Evolutionary conservation across 345 rosid species (phyloP).

Genomic region (Rhizophora apiculata): DNA sequence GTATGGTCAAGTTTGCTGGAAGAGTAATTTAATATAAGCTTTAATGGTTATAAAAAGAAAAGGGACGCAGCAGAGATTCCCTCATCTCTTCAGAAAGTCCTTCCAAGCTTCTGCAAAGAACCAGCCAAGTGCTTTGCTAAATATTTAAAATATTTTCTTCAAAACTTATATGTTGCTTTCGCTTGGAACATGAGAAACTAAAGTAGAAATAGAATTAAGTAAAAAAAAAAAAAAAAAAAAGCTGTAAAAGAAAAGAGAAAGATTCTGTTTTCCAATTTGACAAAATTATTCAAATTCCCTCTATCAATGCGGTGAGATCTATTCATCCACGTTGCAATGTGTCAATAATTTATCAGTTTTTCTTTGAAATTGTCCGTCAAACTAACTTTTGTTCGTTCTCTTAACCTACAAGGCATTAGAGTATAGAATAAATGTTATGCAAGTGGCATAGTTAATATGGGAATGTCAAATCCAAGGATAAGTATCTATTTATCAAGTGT

Average conservation of each 20-base stretch:
- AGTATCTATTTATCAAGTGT: too few species aligned
- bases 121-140: background rate
- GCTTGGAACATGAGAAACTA: background rate
- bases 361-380: slow-evolving; percentile 1
- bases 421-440: slow-evolving; percentile 6
- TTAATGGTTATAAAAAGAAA: too few species aligned
- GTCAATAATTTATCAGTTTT: slow-evolving; percentile 1
- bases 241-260: slow-evolving; percentile 19
- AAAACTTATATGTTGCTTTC: too few species aligned
- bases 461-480: too few species aligned
- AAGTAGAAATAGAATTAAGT: background rate
- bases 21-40: too few species aligned
- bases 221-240: background rate
- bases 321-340: slow-evolving; percentile 29
- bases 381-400: slow-evolving; percentile 17
- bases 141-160: background rate
- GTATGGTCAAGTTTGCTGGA: too few species aligned
- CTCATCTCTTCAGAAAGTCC: too few species aligned
- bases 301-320: slow-evolving; percentile 29
- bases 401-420: slow-evolving; percentile 10
- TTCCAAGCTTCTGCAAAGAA: slow-evolving; percentile 16
- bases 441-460: too few species aligned
- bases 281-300: slow-evolving; percentile 43
- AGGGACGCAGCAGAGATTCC: background rate
- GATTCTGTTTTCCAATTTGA: slow-evolving; percentile 43